phyloP scores from a whole-genome alignment of 1,284 basidiomycete genomes.

The Ganoderma boninense region DNA sequence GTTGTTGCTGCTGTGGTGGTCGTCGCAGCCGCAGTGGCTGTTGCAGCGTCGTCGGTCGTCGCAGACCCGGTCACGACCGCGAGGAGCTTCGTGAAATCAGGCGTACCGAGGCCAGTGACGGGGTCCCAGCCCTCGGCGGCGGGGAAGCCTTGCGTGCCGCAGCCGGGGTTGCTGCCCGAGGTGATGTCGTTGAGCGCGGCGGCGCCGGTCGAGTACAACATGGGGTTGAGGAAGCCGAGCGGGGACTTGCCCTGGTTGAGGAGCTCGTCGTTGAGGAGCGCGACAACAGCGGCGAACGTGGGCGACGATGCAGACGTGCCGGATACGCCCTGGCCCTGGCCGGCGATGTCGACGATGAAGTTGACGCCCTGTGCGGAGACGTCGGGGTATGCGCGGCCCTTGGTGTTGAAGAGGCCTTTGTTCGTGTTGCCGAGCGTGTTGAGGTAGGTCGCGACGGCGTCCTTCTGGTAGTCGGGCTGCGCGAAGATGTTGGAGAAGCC shows the following conservation, averaged over 20 bases:
- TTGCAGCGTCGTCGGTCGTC: background rate
- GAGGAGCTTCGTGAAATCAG: constrained; percentile 38
- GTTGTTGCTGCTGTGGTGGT: constrained; percentile 1
- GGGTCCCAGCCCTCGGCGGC: constrained; percentile 52
- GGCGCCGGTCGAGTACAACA: constrained; percentile 44
- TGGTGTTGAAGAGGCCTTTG: constrained; percentile 63
- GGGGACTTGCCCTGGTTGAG: constrained; percentile 52
- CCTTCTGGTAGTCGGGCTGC: constrained; percentile 62
- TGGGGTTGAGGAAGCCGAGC: constrained; percentile 59
- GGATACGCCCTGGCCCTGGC: constrained; percentile 48
- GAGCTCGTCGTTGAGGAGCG: constrained; percentile 66
- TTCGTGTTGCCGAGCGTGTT: constrained; percentile 52
- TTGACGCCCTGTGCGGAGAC: constrained; percentile 41
- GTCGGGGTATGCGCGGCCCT: constrained; percentile 34
- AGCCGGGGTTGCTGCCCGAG: constrained; percentile 40
- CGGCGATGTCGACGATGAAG: constrained; percentile 64
- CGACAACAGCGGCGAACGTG: constrained; percentile 60
- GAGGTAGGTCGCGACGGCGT: constrained; percentile 51
- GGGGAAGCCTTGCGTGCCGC: constrained; percentile 47
- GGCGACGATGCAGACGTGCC: constrained; percentile 57
- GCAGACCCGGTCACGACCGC: constrained; percentile 29
- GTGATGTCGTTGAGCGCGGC: constrained; percentile 54
- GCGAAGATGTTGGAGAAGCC: constrained; percentile 71
- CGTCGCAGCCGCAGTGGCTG: background rate
- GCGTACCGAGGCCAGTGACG: constrained; percentile 48